Base-by-base conservation (phyloP, 208 protist genomes). In the Trypanosoma cruzi region DNA sequence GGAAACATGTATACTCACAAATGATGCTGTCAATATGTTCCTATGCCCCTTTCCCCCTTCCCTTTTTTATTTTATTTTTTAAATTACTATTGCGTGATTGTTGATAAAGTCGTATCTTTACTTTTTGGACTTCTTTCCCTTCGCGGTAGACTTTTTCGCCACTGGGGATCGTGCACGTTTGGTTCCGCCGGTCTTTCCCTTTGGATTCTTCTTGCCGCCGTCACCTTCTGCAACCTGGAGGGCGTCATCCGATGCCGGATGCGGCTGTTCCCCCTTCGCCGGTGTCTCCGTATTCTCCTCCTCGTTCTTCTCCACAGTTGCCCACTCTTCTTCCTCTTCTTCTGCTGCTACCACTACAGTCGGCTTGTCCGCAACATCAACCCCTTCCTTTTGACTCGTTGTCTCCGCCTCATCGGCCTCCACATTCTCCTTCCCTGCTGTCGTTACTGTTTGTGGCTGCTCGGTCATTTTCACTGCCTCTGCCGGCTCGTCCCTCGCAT, bases 101-200 rank as follows among this genome's bases (percentile, higher is more conserved):
- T 50, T 67, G 26, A 67, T 67, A 13, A 40, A 61, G n/a, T n/a
- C n/a, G n/a, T n/a, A n/a, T n/a, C n/a, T 14, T 68, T 20, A 78
- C 34, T 91, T 91, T 71, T 85, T 92, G 1, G 81, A 59, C 28
- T 52, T 48, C 42, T 62, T 70, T 16, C 74, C 71, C 68, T 89
- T 92, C 56, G 79, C 24, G 3, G 63, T 40, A 22, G 79, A n/a
- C 62, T 77, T 83, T 64, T 82, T 81, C 18, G 77, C 50, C 48
- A 66, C 67, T 2, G 70, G 48, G 4, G 76, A 71, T 31, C 78
- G 77, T 18, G 46, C 58, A 3, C 77, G 81, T 57, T 86, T 86
- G 1, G 68, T 40, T 14, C 62, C 74, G 36, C n/a, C 32, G 24
- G 48, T 53, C 54, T 69, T 75, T 29, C 34, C 52, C 34, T 36